A percentile compares a stretch with the other conserved stretches of the same genome.
phyloP scores from a whole-genome alignment of 768 basidiomycete species.

The Trichaptum fuscoviolaceum region DNA sequence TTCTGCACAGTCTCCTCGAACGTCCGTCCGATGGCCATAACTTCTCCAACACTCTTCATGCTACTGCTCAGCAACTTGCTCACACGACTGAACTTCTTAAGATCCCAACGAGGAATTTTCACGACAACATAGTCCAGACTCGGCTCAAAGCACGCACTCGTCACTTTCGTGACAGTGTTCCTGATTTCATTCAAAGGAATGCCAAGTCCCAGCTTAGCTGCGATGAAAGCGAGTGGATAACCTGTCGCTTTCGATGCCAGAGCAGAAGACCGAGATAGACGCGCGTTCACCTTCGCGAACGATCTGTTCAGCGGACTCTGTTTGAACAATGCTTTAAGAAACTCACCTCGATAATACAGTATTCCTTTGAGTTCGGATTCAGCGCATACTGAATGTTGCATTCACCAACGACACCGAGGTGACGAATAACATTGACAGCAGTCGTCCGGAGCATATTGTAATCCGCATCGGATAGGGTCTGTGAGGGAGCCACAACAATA shows the following conservation, averaged over 20 bases:
- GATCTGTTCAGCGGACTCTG: background rate
- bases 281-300: slow-evolving; percentile 72
- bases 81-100: slow-evolving; percentile 96
- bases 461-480: slow-evolving; percentile 97
- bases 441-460: slow-evolving; percentile 99
- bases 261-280: slow-evolving; percentile 95
- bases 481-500: slow-evolving; percentile 95
- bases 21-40: slow-evolving; percentile 97
- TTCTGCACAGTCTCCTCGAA: slow-evolving; percentile 99
- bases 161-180: slow-evolving; percentile 95
- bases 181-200: slow-evolving; percentile 97
- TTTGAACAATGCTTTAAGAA: slow-evolving; percentile 4
- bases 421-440: slow-evolving; percentile 97
- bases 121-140: slow-evolving; percentile 96
- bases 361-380: slow-evolving; percentile 91
- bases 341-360: slow-evolving; percentile 93
- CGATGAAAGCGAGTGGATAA: slow-evolving; percentile 97
- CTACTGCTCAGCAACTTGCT: slow-evolving; percentile 86
- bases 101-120: slow-evolving; percentile 98
- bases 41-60: slow-evolving; percentile 99
- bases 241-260: slow-evolving; percentile 98
- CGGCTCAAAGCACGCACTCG: slow-evolving; percentile 96
- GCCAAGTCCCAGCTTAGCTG: slow-evolving; percentile 94
- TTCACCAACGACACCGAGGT: slow-evolving; percentile 95
- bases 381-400: slow-evolving; percentile 99